Evolutionary conservation across 257 asterid species (phyloP).

Genomic region (Cynanchum wilfordii): DNA sequence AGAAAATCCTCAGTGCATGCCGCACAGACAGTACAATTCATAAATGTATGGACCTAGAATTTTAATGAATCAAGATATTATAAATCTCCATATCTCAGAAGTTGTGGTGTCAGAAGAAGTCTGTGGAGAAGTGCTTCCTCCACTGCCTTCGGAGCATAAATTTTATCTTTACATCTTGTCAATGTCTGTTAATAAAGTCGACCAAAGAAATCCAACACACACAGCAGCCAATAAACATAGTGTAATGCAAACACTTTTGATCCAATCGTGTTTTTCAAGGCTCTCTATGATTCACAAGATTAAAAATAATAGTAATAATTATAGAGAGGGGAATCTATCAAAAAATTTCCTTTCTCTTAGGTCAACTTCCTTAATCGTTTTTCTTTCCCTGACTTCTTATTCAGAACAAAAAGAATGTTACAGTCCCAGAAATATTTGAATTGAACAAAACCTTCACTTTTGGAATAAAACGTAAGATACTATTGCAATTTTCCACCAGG

Average conservation of each 20-base stretch:
- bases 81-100: not conserved
- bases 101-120: not conserved
- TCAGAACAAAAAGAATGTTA: not conserved
- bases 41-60: not conserved
- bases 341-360: not conserved
- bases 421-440: not conserved
- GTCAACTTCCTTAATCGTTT: not conserved
- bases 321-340: not conserved
- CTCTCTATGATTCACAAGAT: not conserved
- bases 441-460: not conserved
- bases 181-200: not conserved
- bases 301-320: too few relatives aligned
- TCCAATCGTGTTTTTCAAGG: not conserved
- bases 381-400: not conserved
- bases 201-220: not conserved
- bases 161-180: not conserved
- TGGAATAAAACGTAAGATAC: not conserved
- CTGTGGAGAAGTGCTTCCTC: not conserved
- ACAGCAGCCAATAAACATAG: not conserved
- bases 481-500: not conserved
- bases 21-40: not conserved
- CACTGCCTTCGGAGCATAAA: slow-evolving; percentile 1
- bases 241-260: not conserved
- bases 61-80: not conserved
- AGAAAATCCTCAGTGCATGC: not conserved